A percentile compares a stretch with the other conserved stretches of the same genome.
These are phyloP conservation scores for Thalassiosira livingstoniorum DNA, from an alignment of 352 stramenopile genomes.

Conservation along the genomic window DNA sequence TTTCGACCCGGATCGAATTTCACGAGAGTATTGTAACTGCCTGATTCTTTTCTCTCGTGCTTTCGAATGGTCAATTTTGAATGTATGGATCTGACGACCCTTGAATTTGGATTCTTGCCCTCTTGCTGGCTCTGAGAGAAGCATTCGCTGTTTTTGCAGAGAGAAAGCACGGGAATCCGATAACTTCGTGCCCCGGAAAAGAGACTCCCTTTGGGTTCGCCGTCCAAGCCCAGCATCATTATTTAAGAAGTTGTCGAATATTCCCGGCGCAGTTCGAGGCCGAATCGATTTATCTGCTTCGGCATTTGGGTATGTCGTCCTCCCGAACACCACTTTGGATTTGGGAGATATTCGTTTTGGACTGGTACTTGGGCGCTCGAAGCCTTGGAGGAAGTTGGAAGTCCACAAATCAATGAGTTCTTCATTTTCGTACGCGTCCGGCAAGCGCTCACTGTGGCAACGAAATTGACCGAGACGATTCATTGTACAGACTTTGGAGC, in stretches of 20 bases:
- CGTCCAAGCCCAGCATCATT: too few relatives aligned
- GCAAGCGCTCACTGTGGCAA: background rate
- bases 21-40: constrained; percentile 56
- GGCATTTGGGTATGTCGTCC: constrained; percentile 24
- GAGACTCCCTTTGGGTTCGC: background rate
- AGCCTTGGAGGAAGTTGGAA: constrained; percentile 50
- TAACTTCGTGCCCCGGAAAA: constrained; percentile 32
- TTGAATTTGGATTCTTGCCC: constrained; percentile 49
- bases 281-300: constrained; percentile 15
- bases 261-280: constrained; percentile 16
- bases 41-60: constrained; percentile 53
- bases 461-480: background rate
- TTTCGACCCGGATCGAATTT: constrained; percentile 48
- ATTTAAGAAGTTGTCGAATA: too few relatives aligned
- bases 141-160: constrained; percentile 11
- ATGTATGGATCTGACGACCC: constrained; percentile 61
- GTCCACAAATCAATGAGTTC: constrained; percentile 59
- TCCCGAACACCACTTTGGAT: constrained; percentile 41
- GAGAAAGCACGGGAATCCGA: constrained; percentile 41
- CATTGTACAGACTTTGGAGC: background rate
- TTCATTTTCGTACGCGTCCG: constrained; percentile 22
- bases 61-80: constrained; percentile 54
- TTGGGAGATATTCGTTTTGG: constrained; percentile 14
- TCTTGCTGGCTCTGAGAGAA: background rate
- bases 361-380: constrained; percentile 28